These are phyloP conservation scores for Metschnikowia hibisci DNA, from an alignment of 805 yeast genomes.

Conservation along the genomic window DNA sequence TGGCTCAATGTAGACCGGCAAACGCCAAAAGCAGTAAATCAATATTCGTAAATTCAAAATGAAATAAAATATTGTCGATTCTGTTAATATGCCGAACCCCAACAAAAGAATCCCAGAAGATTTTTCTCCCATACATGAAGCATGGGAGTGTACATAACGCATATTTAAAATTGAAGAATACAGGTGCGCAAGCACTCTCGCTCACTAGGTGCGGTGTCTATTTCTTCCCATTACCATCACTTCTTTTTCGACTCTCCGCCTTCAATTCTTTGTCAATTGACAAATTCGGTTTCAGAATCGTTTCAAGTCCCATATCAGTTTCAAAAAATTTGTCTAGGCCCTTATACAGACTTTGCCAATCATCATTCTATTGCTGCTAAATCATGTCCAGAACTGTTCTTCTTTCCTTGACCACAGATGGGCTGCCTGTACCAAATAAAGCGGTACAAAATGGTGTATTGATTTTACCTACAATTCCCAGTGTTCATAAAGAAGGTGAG, in stretches of 20 bases:
- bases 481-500: constrained; percentile 31
- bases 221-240: not conserved
- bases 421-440: constrained; percentile 42
- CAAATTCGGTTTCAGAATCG: not conserved
- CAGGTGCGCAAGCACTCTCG: constrained; percentile 3
- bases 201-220: not conserved
- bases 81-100: no score
- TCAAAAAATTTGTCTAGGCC: no score
- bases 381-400: constrained; percentile 31
- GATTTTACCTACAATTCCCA: constrained; percentile 44
- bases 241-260: not conserved
- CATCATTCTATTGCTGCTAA: not conserved
- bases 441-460: constrained; percentile 45
- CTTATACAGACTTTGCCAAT: no score
- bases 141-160: constrained; percentile 2
- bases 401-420: constrained; percentile 44
- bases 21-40: no score
- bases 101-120: no score
- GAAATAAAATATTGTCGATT: no score
- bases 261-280: not conserved
- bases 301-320: no score
- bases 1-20: no score
- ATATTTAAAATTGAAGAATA: not conserved
- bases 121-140: no score
- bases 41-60: no score